phyloP scores from a whole-genome alignment of 2,329 filamentous ascomycete genomes.

The Cercospora zeina region DNA sequence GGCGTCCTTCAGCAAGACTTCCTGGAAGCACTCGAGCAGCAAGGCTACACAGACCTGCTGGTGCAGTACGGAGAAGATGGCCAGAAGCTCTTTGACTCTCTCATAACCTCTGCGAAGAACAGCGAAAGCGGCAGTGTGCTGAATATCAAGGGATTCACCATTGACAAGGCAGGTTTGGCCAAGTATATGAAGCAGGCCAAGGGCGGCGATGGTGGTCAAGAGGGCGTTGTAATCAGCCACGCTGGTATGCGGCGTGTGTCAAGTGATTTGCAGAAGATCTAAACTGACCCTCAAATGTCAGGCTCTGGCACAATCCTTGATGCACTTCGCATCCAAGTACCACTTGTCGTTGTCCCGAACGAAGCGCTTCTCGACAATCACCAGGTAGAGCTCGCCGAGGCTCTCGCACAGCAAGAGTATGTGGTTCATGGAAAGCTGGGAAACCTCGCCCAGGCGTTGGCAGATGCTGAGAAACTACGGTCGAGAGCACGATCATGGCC shows the following conservation, averaged over 20 bases:
- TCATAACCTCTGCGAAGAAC: slow-evolving; percentile 35
- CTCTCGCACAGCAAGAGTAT: slow-evolving; percentile 73
- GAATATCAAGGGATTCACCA: slow-evolving; percentile 63
- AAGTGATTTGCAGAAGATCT: neutral
- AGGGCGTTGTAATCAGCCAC: slow-evolving; percentile 82
- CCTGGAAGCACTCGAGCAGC: slow-evolving; percentile 58
- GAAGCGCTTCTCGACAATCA: slow-evolving; percentile 81
- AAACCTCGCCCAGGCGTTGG: slow-evolving; percentile 54
- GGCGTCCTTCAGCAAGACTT: slow-evolving; percentile 65
- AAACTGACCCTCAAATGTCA: slow-evolving; percentile 42
- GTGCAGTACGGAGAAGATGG: slow-evolving; percentile 79
- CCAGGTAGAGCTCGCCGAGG: slow-evolving; percentile 79
- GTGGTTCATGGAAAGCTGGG: slow-evolving; percentile 68
- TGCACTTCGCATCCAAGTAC: slow-evolving; percentile 69
- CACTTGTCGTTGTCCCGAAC: slow-evolving; percentile 90
- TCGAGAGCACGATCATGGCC: slow-evolving; percentile 51
- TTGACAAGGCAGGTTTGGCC: slow-evolving; percentile 61
- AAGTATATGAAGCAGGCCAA: slow-evolving; percentile 58
- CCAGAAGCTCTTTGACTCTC: slow-evolving; percentile 53
- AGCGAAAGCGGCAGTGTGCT: slow-evolving; percentile 39
- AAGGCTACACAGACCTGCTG: slow-evolving; percentile 69
- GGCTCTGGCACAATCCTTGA: slow-evolving; percentile 89
- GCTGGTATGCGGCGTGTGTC: slow-evolving; percentile 63
- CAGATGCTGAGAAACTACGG: slow-evolving; percentile 52
- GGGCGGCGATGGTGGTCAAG: slow-evolving; percentile 45